Base-by-base conservation (phyloP, 2,329 filamentous ascomycete genomes). In the Kalmusia sp. region DNA sequence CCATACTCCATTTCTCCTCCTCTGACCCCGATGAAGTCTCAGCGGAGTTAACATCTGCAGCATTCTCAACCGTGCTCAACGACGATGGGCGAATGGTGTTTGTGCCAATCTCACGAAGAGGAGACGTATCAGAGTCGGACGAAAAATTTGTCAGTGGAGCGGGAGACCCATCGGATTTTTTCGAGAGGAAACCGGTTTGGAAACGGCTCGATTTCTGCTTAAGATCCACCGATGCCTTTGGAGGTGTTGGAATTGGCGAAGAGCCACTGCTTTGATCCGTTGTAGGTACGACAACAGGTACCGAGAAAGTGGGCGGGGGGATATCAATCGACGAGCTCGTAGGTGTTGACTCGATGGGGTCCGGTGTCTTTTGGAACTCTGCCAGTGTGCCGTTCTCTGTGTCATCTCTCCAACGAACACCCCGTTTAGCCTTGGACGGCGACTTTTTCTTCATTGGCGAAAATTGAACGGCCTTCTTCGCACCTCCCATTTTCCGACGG, bases 381-480 rank as follows among this genome's bases (percentile, higher is more conserved):
- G 90, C 92, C 51, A 98, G 79, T 1, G 88, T 87, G 21, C 92
- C 93, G 46, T 93, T 87, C 68, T 96, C 89, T 2, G 88, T 91
- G 65, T 98, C 95, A 66, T 96, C 92, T 53, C 91, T 87, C 95
- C 95, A 99, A 59, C 93, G 86, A 5, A 99, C 93, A 39, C 84
- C 88, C 55, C 93, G 85, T 75, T 92, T 92, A 50, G 78, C 57
- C 63, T 84, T 84, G 31, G 74, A 73, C 1, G 87, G 84, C 8
- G 84, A 82, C 73, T 88, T 88, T 76, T 90, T 96, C 57, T 88
- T 87, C 0, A 92, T 91, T 0, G 92, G 92, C 1, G 92, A 92
- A 68, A 96, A 96, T 25, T 86, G 69, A 43, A 96, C 81, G 11
- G 87, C 86, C 76, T 96, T 96, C 73, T 81, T 87, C 66, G 75